phyloP scores from a whole-genome alignment of 441 rosid genomes.

The Adansonia gregorii region DNA sequence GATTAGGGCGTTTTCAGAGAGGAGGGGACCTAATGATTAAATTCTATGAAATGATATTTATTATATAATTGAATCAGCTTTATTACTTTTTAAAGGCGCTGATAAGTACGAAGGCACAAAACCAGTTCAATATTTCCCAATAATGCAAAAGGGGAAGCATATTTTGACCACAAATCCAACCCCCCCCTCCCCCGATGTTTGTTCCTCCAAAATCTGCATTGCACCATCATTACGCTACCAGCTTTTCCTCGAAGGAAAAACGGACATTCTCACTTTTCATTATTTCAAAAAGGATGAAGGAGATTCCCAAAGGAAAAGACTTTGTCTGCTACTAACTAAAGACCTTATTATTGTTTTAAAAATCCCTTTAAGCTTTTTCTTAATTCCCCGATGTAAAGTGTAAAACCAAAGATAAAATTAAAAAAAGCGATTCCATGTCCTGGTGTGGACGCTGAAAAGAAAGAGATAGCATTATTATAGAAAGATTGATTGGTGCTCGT shows the following conservation, averaged over 20 bases:
- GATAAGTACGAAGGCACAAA: constrained; percentile 34
- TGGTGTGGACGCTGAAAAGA: constrained; percentile 30
- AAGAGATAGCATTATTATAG: too few species aligned
- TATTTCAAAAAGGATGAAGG: constrained; percentile 32
- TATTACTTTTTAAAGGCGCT: constrained; percentile 25
- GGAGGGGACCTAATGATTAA: constrained; percentile 39
- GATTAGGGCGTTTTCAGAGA: neutral
- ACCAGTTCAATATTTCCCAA: constrained; percentile 43
- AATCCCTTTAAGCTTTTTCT: constrained; percentile 28
- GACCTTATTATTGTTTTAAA: constrained; percentile 26
- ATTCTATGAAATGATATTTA: constrained; percentile 38
- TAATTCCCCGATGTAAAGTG: constrained; percentile 24
- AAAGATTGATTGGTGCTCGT: constrained; percentile 15
- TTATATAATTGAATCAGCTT: constrained; percentile 32
- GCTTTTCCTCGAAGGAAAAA: constrained; percentile 40
- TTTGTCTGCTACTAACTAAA: constrained; percentile 26
- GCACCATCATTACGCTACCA: constrained; percentile 46
- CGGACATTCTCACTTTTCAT: constrained; percentile 19
- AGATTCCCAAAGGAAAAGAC: constrained; percentile 27
- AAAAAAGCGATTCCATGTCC: constrained; percentile 46
- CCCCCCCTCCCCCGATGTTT: neutral
- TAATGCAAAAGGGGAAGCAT: constrained; percentile 35
- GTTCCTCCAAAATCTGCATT: constrained; percentile 35
- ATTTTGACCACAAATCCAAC: constrained; percentile 41
- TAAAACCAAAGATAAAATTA: constrained; percentile 21